phyloP scores from a whole-genome alignment of 2,329 filamentous ascomycete species.

The Neocatenulostroma microsporum region DNA sequence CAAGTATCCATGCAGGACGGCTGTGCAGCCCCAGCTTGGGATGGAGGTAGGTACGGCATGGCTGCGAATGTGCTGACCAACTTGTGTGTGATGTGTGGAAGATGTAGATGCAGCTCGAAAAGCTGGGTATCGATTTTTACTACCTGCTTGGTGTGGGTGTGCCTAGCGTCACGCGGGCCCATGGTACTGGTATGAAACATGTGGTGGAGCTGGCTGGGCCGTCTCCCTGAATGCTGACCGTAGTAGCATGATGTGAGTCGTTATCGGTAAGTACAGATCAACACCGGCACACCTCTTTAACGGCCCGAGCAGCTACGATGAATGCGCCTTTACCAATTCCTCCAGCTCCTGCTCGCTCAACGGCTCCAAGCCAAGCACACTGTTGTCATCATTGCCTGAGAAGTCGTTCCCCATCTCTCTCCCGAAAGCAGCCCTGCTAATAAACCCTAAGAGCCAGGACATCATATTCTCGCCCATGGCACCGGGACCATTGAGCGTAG shows the following conservation, averaged over 20 bases:
- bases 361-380: constrained; percentile 29
- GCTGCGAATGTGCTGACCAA: not conserved
- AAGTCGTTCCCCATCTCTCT: constrained; percentile 28
- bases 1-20: not conserved
- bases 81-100: too few relatives aligned
- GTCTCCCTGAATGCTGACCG: too few relatives aligned
- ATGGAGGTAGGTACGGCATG: not conserved
- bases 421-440: constrained; percentile 22
- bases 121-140: too few relatives aligned
- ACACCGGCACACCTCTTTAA: too few relatives aligned
- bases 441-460: constrained; percentile 25
- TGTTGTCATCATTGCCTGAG: constrained; percentile 29
- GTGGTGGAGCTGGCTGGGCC: too few relatives aligned
- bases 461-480: constrained; percentile 19
- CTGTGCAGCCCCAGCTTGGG: not conserved
- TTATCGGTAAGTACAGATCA: too few relatives aligned
- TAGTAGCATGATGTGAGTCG: too few relatives aligned
- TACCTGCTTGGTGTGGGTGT: too few relatives aligned
- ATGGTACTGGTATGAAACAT: too few relatives aligned
- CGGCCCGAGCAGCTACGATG: constrained; percentile 6
- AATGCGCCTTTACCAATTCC: constrained; percentile 17
- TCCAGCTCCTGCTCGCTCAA: constrained; percentile 23
- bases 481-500: constrained; percentile 20
- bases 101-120: too few relatives aligned
- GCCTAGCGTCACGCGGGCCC: too few relatives aligned